Evolutionary conservation across 2,329 filamentous ascomycete genomes (phyloP), one percentile per base, ranked within the genome.

Genomic region (Penicillium carneum): DNA sequence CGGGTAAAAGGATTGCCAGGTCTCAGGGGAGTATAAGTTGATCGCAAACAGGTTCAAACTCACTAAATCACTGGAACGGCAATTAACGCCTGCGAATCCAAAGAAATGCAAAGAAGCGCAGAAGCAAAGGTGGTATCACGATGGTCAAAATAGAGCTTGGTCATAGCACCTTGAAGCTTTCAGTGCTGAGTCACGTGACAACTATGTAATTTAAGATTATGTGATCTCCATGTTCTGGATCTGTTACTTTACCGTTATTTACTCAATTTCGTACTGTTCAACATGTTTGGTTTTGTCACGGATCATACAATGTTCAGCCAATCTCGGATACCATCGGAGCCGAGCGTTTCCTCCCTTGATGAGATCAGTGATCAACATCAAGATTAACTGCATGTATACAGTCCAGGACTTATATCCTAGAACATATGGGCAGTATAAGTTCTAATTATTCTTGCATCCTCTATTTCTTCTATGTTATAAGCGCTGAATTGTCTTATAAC

Each of bases 271-370:
- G 16, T 12, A 11, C 23, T 45, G 14, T 29, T 12, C n/a, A 7
- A 11, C 11, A 2, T 0, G 31, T 4, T 6, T 16, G 1, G 53
- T 56, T 49, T 49, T 56, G 43, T 48, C 16, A 56, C 41, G 11
- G 3, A 11, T 1, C 20, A 33, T 46, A 55, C 52, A 46, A 41
- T 12, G 16, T 53, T 59, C 33, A 39, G 34, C 10, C 31, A 39
- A 42, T 59, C 48, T 66, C 67, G 67, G 67, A 68, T 67, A 67
- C 33, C 57, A 45, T 63, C 65, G 67, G 62, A 63, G 38, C 53
- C 55, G 64, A 56, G 31, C 12, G 14, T 5, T 41, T 42, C 34
- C 20, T 26, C 41, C 51, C 41, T 55, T 47, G 41, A 54, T 54
- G 52, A 55, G 52, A 55, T 38, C 41, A 47, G 20, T 29, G 39